phyloP scores from a whole-genome alignment of 1,139 yeast genomes.

The Kluyveromyces sp. region DNA sequence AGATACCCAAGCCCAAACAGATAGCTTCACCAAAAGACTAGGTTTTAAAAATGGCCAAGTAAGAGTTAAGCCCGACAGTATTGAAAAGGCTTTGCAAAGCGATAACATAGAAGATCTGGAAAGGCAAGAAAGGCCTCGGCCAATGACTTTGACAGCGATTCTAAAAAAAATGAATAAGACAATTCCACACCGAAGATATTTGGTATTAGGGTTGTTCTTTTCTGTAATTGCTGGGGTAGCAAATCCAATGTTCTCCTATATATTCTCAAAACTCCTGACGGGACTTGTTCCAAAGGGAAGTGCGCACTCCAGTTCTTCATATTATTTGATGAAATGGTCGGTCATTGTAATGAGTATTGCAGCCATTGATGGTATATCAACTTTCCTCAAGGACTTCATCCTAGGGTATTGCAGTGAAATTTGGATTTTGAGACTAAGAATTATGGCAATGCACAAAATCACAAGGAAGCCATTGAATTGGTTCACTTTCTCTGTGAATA shows the following conservation, averaged over 20 bases:
- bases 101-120: slow-evolving; percentile 1
- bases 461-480: slow-evolving; percentile 49
- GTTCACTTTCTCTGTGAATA: slow-evolving; percentile 37
- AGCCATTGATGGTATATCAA: slow-evolving; percentile 48
- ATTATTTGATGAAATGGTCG: slow-evolving; percentile 56
- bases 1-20: not conserved
- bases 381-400: slow-evolving; percentile 43
- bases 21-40: not conserved
- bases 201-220: slow-evolving; percentile 45
- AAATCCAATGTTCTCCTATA: slow-evolving; percentile 72
- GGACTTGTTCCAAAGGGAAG: slow-evolving; percentile 40
- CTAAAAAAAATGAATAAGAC: slow-evolving; percentile 33
- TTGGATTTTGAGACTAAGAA: slow-evolving; percentile 56
- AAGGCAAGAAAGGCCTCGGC: slow-evolving; percentile 13
- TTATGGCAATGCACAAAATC: slow-evolving; percentile 41
- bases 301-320: slow-evolving; percentile 30
- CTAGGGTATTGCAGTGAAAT: slow-evolving; percentile 57
- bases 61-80: not conserved
- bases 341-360: slow-evolving; percentile 54
- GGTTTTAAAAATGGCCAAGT: not conserved
- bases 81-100: not conserved
- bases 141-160: slow-evolving; percentile 32
- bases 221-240: slow-evolving; percentile 53
- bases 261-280: slow-evolving; percentile 59
- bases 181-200: slow-evolving; percentile 32